A percentile compares a stretch with the other conserved stretches of the same genome.
Conservation (phyloP, 1,284 basidiomycete species). For the Ceratobasidium sp. region DNA sequence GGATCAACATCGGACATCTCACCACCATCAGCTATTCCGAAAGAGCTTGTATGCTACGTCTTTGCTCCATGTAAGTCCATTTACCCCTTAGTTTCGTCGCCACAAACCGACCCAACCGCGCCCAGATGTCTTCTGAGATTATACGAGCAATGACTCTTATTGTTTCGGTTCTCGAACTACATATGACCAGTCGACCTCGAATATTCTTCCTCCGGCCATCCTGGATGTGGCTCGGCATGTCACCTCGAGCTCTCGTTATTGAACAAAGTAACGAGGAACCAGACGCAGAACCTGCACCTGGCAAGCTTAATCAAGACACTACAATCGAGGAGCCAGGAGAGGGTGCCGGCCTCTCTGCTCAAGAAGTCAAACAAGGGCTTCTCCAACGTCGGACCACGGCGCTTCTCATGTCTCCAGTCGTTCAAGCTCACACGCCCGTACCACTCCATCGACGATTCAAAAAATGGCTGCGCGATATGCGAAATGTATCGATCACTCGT, state of each 20-base stretch:
- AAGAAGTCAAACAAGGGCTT: slow-evolving; percentile 27
- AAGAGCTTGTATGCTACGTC: slow-evolving; percentile 37
- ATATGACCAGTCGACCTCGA: slow-evolving; percentile 47
- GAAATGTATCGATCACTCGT: neutral
- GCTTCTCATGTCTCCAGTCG: slow-evolving; percentile 15
- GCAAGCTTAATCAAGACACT: neutral
- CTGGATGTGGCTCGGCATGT: slow-evolving; percentile 58
- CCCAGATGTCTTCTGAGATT: slow-evolving; percentile 32
- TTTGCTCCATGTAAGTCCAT: slow-evolving; percentile 18
- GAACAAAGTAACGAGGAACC: slow-evolving; percentile 32
- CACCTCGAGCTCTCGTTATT: slow-evolving; percentile 47
- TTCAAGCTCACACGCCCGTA: neutral
- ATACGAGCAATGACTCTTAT: slow-evolving; percentile 43
- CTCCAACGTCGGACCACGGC: slow-evolving; percentile 30
- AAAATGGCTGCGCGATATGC: neutral
- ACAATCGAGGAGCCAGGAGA: neutral
- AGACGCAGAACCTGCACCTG: neutral
- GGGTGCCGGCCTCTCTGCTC: slow-evolving; percentile 8
- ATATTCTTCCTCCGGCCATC: slow-evolving; percentile 58
- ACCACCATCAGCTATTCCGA: slow-evolving; percentile 35
- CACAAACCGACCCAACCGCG: neutral
- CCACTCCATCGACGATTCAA: slow-evolving; percentile 13
- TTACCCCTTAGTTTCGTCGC: neutral
- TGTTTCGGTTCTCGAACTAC: slow-evolving; percentile 49
- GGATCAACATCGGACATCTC: neutral